Base-by-base conservation (phyloP, 768 basidiomycete species). In the Pilatotrama ljubarskyi region DNA sequence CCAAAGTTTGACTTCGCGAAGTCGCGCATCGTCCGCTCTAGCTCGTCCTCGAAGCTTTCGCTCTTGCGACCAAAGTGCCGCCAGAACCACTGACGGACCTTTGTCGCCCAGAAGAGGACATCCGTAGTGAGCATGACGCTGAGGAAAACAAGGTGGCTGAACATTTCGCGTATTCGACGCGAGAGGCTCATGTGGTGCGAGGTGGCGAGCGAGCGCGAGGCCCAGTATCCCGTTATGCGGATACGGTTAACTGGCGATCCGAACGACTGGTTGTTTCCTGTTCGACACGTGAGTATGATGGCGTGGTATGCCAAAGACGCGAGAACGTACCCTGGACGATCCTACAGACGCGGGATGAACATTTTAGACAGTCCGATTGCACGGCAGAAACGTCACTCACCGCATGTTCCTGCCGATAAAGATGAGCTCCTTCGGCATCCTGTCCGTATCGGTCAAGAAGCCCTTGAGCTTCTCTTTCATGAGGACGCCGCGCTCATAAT, bases 211-310 rank as follows among this genome's bases (percentile, higher is more conserved):
- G 89, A 87, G 22, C 80, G 78, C 4, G 91, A 87, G 25, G 92
- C 94, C 83, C 86, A 92, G 70, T 82, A 84, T 0, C 90, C 93
- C 0, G 90, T 92, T 54, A 95, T 90, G 72, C 93, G 94, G 75
- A 97, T 87, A 18, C 93, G 84, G 69, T 95, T 95, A 0, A 93
- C 90, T 0, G 93, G 93, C 2, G 90, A 90, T 14, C 91, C 90
- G 37, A 95, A 83, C 2, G 82, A 76, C 72, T 94, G 90, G 66
- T 93, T 93, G 72, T 93, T 93, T 17, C 61, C 65, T 63, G 55
- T 26, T 18, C 2, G 38, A n/a, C n/a, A n/a, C 10, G 25, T 20
- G n/a, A 1, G 29, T 40, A 4, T 36, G 43, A 24, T 36, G n/a
- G 20, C 7, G n/a, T 9, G 5, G 11, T 18, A 17, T 9, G 20